Evolutionary conservation across 1,139 yeast genomes (phyloP).

Genomic region (Geotrichum macrosporum): DNA sequence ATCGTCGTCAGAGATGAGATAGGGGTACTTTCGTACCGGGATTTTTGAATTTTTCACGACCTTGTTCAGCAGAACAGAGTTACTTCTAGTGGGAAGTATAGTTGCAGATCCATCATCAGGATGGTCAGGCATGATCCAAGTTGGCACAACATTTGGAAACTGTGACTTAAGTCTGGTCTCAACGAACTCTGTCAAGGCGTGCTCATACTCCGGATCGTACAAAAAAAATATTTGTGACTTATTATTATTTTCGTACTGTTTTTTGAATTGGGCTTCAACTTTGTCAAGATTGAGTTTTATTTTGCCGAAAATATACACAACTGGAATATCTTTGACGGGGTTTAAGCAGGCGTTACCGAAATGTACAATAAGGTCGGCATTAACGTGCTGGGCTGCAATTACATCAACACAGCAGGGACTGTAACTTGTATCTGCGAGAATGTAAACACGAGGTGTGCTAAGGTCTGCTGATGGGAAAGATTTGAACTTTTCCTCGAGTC

Average conservation of each 20-base stretch:
- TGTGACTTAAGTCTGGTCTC: slow-evolving; percentile 13
- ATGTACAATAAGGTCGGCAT: slow-evolving; percentile 80
- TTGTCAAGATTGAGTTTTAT: slow-evolving; percentile 24
- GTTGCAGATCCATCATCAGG: slow-evolving; percentile 14
- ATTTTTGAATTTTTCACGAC: slow-evolving; percentile 1
- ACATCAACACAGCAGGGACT: slow-evolving; percentile 96
- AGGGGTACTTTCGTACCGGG: slow-evolving; percentile 9
- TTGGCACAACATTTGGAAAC: slow-evolving; percentile 23
- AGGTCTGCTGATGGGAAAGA: slow-evolving; percentile 16
- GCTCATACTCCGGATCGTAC: slow-evolving; percentile 35
- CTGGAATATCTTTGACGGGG: slow-evolving; percentile 61
- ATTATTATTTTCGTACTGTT: slow-evolving; percentile 13
- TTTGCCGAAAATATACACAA: slow-evolving; percentile 71
- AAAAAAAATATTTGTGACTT: slow-evolving; percentile 28
- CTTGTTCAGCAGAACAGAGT: background rate
- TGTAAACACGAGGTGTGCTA: slow-evolving; percentile 27
- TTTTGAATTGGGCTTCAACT: slow-evolving; percentile 28
- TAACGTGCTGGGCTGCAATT: slow-evolving; percentile 91
- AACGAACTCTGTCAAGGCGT: slow-evolving; percentile 24
- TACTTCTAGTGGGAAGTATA: slow-evolving; percentile 10
- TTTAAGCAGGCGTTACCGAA: slow-evolving; percentile 94
- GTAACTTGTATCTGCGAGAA: slow-evolving; percentile 89
- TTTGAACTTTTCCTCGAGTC: slow-evolving; percentile 25
- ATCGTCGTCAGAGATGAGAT: slow-evolving; percentile 4
- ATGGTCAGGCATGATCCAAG: slow-evolving; percentile 19